These are phyloP conservation scores for Apiosordaria backusii DNA, from an alignment of 495 filamentous ascomycete species.

Conservation along the genomic window DNA sequence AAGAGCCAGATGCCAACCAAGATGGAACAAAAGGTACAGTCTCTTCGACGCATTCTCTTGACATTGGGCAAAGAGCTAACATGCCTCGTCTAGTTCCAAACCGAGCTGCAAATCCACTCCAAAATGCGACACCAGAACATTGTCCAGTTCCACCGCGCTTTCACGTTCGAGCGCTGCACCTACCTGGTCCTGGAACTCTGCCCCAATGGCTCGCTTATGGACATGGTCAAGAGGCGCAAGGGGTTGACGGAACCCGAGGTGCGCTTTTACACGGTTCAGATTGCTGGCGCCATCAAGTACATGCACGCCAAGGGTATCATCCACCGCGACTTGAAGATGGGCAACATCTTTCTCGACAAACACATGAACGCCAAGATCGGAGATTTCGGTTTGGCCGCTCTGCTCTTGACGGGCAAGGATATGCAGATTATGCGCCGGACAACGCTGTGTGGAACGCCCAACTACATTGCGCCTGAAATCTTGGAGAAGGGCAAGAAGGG, in stretches of 20 bases:
- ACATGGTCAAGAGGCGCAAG: slow-evolving; percentile 88
- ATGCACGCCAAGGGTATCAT: slow-evolving; percentile 93
- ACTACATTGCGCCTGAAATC: slow-evolving; percentile 97
- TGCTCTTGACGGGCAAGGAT: slow-evolving; percentile 81
- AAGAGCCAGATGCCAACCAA: slow-evolving; percentile 80
- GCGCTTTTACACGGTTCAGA: slow-evolving; percentile 86
- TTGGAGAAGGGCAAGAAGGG: slow-evolving; percentile 80
- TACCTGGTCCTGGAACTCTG: slow-evolving; percentile 95
- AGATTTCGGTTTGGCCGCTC: slow-evolving; percentile 94
- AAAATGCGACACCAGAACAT: slow-evolving; percentile 95
- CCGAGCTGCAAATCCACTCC: slow-evolving; percentile 94
- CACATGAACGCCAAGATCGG: slow-evolving; percentile 98
- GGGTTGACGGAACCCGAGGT: slow-evolving; percentile 88
- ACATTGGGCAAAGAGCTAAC: slow-evolving; percentile 33
- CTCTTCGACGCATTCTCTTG: neutral
- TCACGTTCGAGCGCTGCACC: slow-evolving; percentile 81
- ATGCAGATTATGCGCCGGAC: slow-evolving; percentile 71
- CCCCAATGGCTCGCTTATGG: slow-evolving; percentile 95
- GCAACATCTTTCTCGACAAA: slow-evolving; percentile 92
- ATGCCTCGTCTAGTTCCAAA: slow-evolving; percentile 73
- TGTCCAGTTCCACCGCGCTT: slow-evolving; percentile 90
- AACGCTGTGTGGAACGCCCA: slow-evolving; percentile 94
- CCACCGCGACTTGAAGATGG: slow-evolving; percentile 96
- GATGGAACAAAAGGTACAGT: slow-evolving; percentile 77
- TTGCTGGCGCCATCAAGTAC: slow-evolving; percentile 94